Evolutionary conservation across 768 basidiomycete species (phyloP).

Genomic region (Lanmaoa rubissima): DNA sequence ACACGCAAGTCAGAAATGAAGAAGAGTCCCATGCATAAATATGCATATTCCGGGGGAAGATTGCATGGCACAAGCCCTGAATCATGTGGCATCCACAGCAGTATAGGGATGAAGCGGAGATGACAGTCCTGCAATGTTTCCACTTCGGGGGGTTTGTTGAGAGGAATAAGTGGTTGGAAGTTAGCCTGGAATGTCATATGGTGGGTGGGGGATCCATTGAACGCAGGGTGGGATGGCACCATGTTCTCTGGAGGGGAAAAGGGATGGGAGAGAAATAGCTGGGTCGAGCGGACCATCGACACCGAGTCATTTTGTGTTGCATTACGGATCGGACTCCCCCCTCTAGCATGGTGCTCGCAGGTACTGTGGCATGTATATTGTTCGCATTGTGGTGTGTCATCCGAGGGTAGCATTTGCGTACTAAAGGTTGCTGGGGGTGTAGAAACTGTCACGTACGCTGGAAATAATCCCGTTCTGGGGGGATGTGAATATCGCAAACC

Average conservation of each 20-base stretch:
- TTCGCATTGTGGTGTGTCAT: background rate
- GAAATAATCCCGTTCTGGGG: background rate
- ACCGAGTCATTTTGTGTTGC: background rate
- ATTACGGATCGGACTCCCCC: background rate
- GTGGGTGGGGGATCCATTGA: background rate
- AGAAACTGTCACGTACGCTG: background rate
- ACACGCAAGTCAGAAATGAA: slow-evolving; percentile 40
- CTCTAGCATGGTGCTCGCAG: background rate
- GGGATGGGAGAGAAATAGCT: background rate
- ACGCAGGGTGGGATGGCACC: background rate
- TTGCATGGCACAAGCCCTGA: slow-evolving; percentile 25
- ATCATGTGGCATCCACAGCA: slow-evolving; percentile 38
- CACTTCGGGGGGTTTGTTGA: slow-evolving; percentile 41
- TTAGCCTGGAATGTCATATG: background rate
- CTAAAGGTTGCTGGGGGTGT: background rate
- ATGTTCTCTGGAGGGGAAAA: background rate
- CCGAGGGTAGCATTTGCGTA: background rate
- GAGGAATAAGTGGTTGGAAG: slow-evolving; percentile 16
- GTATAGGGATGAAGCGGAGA: slow-evolving; percentile 37
- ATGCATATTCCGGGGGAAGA: slow-evolving; percentile 39
- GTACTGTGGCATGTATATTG: background rate
- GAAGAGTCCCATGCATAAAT: slow-evolving; percentile 48
- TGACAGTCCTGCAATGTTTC: slow-evolving; percentile 42
- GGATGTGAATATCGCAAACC: background rate
- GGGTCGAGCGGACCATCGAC: background rate